Conservation (phyloP, 2,329 filamentous ascomycete genomes). For the Penicillium decumbens region DNA sequence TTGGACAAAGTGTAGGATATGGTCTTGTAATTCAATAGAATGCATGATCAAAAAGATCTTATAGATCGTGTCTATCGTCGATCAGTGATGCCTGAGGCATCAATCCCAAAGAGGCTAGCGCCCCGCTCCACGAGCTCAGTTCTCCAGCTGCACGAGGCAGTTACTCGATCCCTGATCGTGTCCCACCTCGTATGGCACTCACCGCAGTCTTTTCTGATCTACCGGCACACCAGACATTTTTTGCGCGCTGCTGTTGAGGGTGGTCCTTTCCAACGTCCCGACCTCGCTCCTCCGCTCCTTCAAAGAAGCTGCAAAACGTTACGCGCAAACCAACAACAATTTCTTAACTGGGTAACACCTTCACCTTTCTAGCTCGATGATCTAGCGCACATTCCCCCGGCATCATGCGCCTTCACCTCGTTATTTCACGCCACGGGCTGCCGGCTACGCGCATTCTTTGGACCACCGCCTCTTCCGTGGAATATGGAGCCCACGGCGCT, state of each 20-base stretch:
- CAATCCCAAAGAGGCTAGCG: constrained; percentile 5
- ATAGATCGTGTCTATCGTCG: background rate
- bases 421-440: constrained; percentile 67
- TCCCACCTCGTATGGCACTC: constrained; percentile 2
- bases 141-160: constrained; percentile 10
- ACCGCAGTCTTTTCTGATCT: background rate
- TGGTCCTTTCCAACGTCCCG: too few relatives aligned
- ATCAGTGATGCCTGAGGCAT: constrained; percentile 4
- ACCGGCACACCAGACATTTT: background rate
- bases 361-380: constrained; percentile 10
- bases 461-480: constrained; percentile 50
- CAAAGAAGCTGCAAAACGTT: background rate
- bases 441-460: constrained; percentile 70
- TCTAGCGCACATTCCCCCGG: constrained; percentile 12
- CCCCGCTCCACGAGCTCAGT: constrained; percentile 4
- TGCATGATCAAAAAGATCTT: background rate
- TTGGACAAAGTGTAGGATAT: too few relatives aligned
- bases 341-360: background rate
- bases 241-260: background rate
- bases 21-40: too few relatives aligned
- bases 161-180: constrained; percentile 1
- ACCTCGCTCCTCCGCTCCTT: too few relatives aligned
- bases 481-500: constrained; percentile 18
- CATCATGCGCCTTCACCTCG: constrained; percentile 66
- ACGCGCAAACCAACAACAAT: constrained; percentile 1